Base-by-base conservation (phyloP, 1,139 yeast species). In the Zygosaccharomyces pseudobailii region DNA sequence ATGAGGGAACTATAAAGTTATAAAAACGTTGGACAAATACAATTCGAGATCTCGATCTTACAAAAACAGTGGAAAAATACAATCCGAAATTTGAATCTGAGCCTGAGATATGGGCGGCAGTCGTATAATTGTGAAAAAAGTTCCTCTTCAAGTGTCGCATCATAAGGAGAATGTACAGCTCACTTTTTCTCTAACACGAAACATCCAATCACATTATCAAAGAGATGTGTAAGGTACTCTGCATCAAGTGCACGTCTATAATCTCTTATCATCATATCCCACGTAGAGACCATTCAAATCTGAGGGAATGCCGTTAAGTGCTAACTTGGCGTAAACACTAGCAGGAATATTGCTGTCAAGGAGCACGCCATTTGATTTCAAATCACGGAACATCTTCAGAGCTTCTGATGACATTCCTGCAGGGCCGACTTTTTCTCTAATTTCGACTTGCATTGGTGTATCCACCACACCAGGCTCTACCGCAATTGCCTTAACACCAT, bases 401-500 rank as follows among this genome's bases (percentile, higher is more conserved):
- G 78, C 74, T 19, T 75, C 79, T 0, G 72, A 69, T 0, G 74
- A 70, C 96, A 88, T 87, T 32, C 70, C 68, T 8, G 61, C 55
- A 22, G 61, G 59, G 1, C 80, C 79, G 58, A 77, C 76, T 35
- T 62, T 69, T 22, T 78, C 82, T 59, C 97, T 78, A 48, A 90
- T 88, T 49, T 79, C 82, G 9, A 59, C 62, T 68, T 90, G 97
- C 97, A 90, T 90, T 20, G 71, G 73, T 0, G 97, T 89, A 62
- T 86, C 88, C 2, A 90, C 97, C 1, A 87, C 95, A 3, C 97
- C 97, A 0, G 97, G 97, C 2, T 96, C 96, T 22, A 90, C 74
- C 0, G 96, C 73, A 8, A 87, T 69, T 3, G 86, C 73, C 41
- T 71, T 70, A 20, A 89, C 70, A 0, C 72, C 76, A 3, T 72